These are phyloP conservation scores for Zelonia costaricensis DNA, from an alignment of 208 protist genomes.

Conservation along the genomic window DNA sequence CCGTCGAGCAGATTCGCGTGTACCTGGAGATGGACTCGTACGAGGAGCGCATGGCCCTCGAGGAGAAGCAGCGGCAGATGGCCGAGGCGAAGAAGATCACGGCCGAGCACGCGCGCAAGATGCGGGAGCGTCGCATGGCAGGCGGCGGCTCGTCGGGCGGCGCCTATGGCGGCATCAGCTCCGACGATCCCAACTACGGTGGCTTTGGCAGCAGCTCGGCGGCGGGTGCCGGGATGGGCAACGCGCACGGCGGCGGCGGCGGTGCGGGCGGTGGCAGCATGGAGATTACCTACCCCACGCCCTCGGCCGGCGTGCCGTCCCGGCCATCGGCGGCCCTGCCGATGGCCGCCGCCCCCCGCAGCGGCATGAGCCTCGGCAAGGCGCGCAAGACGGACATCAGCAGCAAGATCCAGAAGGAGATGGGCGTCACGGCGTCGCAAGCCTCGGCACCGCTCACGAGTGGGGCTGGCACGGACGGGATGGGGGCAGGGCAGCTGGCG, in stretches of 20 bases:
- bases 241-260: conserved; percentile 9
- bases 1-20: conserved; percentile 93
- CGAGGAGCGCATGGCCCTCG: conserved; percentile 92
- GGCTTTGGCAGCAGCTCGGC: conserved; percentile 34
- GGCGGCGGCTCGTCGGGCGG: conserved; percentile 34
- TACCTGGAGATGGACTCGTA: conserved; percentile 97
- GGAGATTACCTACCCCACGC: conserved; percentile 8
- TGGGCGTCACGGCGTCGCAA: conserved; percentile 32
- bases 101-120: conserved; percentile 76
- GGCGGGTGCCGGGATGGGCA: conserved; percentile 15
- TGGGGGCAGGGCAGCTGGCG: background rate
- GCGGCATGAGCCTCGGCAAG: conserved; percentile 72
- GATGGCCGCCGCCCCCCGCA: conserved; percentile 27
- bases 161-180: conserved; percentile 80
- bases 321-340: background rate
- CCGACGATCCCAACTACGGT: conserved; percentile 46
- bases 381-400: conserved; percentile 74
- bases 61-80: conserved; percentile 85
- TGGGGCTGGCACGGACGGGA: background rate
- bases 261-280: background rate
- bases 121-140: conserved; percentile 67
- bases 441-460: background rate
- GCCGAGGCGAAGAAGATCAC: conserved; percentile 92
- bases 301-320: conserved; percentile 8
- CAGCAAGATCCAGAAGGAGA: conserved; percentile 77